Evolutionary conservation across 1,284 basidiomycete genomes (phyloP).

Genomic region (Malassezia vespertilionis): DNA sequence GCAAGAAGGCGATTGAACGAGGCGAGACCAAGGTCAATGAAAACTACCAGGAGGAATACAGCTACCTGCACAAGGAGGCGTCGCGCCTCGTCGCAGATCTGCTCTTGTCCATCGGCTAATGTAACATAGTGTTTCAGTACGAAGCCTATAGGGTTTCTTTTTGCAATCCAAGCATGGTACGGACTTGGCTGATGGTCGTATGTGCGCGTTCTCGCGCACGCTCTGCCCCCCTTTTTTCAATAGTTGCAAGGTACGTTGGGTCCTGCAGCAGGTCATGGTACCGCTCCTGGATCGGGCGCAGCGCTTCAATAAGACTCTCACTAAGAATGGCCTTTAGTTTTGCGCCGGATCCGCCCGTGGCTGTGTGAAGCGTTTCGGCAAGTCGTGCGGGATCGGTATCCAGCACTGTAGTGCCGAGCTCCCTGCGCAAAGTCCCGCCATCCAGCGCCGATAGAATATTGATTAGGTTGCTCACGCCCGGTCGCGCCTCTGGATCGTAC

Average conservation of each 20-base stretch:
- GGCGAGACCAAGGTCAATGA: slow-evolving; percentile 55
- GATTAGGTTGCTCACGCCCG: slow-evolving; percentile 73
- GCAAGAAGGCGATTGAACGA: slow-evolving; percentile 60
- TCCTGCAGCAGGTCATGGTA: slow-evolving; percentile 60
- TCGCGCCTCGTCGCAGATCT: slow-evolving; percentile 11
- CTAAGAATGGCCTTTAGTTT: slow-evolving; percentile 63
- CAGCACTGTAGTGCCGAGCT: slow-evolving; percentile 2
- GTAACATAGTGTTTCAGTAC: slow-evolving; percentile 7
- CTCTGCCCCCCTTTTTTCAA: slow-evolving; percentile 59
- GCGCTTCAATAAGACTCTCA: slow-evolving; percentile 61
- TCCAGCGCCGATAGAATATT: slow-evolving; percentile 56
- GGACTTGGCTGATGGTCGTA: slow-evolving; percentile 60
- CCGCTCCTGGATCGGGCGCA: slow-evolving; percentile 62
- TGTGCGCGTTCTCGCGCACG: slow-evolving; percentile 58
- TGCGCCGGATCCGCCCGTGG: slow-evolving; percentile 55
- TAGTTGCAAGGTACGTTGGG: slow-evolving; percentile 55
- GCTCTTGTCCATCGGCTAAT: slow-evolving; percentile 6
- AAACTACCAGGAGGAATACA: slow-evolving; percentile 71
- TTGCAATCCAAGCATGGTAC: slow-evolving; percentile 57
- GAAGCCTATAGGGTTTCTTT: neutral
- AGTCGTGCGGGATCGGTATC: slow-evolving; percentile 44
- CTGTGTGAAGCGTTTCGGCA: slow-evolving; percentile 50
- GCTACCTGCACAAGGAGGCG: slow-evolving; percentile 69
- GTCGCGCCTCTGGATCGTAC: slow-evolving; percentile 65
- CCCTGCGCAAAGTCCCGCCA: slow-evolving; percentile 50